Base-by-base conservation (phyloP, 768 basidiomycete genomes). In the Lactifluus rugatus region DNA sequence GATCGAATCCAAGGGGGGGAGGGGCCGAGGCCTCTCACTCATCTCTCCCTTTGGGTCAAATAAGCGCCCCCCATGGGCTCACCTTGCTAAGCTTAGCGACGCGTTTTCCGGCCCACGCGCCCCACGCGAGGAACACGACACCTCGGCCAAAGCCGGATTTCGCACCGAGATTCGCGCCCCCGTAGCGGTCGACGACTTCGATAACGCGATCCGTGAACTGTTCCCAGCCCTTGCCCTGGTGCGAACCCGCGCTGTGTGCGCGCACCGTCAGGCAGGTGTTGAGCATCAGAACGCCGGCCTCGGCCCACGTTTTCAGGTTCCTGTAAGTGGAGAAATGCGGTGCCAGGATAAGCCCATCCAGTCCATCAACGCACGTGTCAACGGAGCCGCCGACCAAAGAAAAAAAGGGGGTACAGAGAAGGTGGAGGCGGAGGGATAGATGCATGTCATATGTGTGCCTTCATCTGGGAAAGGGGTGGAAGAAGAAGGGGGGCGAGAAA, bases 201-300 rank as follows among this genome's bases (percentile, higher is more conserved):
- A 95, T 74, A 58, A 95, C 85, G 61, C 86, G 79, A 64, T 81
- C 89, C 4, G 93, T 96, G 69, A 95, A 96, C 51, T 78, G 71
- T 70, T 96, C 92, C 94, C 94, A 96, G 56, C 94, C 94, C 70
- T 78, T 84, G 65, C 82, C 81, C 41, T 84, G 80, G 71, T 96
- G 94, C 52, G 92, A 93, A 37, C 81, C 88, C 17, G 94, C 81
- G 55, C 79, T 65, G 56, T 78, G 78, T 0, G 87, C 86, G 54
- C 81, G 80, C 39, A 96, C 94, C 2, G 94, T 95, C 49, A 97
- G 77, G 58, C 85, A 87, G n/a, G 92, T 89, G 74, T 96, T 97
- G 48, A 96, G 80, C 70, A 95, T 80, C 59, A 96, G 76, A 41
- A 97, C 93, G 51, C 94, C 94, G 57, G 85, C 84, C 59, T 81